Evolutionary conservation across 495 filamentous ascomycete genomes (phyloP).

Genomic region (Annulohypoxylon nitens): DNA sequence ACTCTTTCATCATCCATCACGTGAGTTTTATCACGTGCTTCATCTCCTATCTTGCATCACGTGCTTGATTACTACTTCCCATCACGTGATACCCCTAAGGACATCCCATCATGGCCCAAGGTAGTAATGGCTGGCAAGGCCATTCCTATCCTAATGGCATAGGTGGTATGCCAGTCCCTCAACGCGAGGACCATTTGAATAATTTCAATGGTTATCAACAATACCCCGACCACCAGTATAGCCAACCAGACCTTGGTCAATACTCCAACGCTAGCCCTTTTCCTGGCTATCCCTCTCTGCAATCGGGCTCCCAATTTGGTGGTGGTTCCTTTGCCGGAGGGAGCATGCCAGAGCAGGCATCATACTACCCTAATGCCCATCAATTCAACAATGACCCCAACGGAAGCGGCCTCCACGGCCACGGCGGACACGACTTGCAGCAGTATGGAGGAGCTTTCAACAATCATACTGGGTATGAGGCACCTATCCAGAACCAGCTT

Average conservation of each 20-base stretch:
- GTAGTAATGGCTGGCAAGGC: constrained; percentile 25
- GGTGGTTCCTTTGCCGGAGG: neutral
- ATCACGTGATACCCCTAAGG: constrained; percentile 25
- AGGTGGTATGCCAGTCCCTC: neutral
- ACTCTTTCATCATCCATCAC: neutral
- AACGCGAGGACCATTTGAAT: constrained; percentile 1
- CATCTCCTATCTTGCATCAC: neutral
- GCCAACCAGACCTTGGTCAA: neutral
- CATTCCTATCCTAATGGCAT: constrained; percentile 22
- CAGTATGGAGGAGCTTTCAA: constrained; percentile 11
- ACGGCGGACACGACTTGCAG: constrained; percentile 9
- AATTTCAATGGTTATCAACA: constrained; percentile 19
- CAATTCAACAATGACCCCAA: constrained; percentile 1
- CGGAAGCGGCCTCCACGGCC: constrained; percentile 22
- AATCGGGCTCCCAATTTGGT: constrained; percentile 1
- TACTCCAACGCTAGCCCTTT: neutral
- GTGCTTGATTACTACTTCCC: neutral
- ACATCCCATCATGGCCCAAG: constrained; percentile 20
- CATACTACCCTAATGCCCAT: neutral
- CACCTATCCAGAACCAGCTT: constrained; percentile 10
- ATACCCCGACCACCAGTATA: neutral
- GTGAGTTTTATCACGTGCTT: constrained; percentile 4
- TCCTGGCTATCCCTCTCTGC: neutral
- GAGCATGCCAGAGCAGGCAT: neutral
- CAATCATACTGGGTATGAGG: constrained; percentile 2